These are phyloP conservation scores for Rostrohypoxylon terebratum DNA, from an alignment of 495 filamentous ascomycete genomes.

Conservation along the genomic window DNA sequence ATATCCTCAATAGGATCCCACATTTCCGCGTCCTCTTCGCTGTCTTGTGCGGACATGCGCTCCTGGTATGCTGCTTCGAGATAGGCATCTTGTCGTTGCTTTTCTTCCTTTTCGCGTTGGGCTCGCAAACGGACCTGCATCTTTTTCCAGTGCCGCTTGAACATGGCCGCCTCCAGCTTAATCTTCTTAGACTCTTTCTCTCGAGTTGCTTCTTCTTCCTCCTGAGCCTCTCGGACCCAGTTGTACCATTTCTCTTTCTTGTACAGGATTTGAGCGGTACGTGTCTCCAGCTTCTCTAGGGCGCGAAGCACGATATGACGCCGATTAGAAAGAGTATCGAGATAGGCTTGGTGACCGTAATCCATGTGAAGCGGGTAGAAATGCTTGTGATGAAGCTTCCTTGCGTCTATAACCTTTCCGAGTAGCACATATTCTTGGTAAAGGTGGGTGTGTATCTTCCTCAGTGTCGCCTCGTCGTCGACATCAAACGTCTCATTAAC, in stretches of 20 bases:
- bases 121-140: conserved; percentile 51
- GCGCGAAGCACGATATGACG: conserved; percentile 56
- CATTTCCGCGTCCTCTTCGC: conserved; percentile 50
- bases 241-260: conserved; percentile 62
- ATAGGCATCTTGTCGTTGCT: conserved; percentile 57
- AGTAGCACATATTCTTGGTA: conserved; percentile 59
- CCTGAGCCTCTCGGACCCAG: conserved; percentile 61
- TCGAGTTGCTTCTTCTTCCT: conserved; percentile 59
- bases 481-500: conserved; percentile 58
- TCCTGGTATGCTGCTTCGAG: conserved; percentile 61
- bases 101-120: conserved; percentile 56
- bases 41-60: conserved; percentile 51
- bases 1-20: conserved; percentile 69
- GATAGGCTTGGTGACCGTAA: conserved; percentile 59
- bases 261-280: conserved; percentile 60
- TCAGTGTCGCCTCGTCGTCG: conserved; percentile 51
- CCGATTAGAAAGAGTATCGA: conserved; percentile 59
- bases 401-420: conserved; percentile 62
- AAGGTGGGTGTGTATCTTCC: conserved; percentile 58
- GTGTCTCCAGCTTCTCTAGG: conserved; percentile 60
- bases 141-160: conserved; percentile 60
- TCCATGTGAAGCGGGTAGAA: conserved; percentile 62
- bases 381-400: conserved; percentile 65
- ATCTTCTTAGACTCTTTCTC: conserved; percentile 66
- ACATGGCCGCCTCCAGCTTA: conserved; percentile 63